Conservation (phyloP, 208 protist genomes). For the Eutreptiella sp. region DNA sequence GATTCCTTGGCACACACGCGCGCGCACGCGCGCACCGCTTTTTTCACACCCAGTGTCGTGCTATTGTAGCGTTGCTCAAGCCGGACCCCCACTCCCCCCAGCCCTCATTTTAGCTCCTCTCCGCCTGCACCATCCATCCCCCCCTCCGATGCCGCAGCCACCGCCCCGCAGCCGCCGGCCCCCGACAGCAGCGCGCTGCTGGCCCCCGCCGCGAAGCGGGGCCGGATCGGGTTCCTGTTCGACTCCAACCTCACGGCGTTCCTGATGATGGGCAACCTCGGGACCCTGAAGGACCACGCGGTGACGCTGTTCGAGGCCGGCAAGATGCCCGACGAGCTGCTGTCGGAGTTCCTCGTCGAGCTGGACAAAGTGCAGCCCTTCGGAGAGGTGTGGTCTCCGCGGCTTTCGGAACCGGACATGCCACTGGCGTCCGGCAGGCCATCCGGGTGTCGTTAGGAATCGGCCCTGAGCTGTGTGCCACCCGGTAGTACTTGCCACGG, state of each 20-base stretch:
- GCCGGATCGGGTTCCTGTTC: conserved; percentile 90
- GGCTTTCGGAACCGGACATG: too few relatives aligned
- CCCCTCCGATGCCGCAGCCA: background rate
- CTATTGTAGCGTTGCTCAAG: too few relatives aligned
- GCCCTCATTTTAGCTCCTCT: background rate
- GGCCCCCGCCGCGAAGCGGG: conserved; percentile 41
- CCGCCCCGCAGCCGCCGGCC: background rate
- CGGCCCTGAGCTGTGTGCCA: too few relatives aligned
- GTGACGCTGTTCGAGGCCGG: conserved; percentile 82
- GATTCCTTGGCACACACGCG: too few relatives aligned
- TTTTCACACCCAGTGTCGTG: too few relatives aligned
- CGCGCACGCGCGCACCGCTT: too few relatives aligned
- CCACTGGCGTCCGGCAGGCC: too few relatives aligned
- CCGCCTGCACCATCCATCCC: background rate
- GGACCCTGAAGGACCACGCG: conserved; percentile 73
- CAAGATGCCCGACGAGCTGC: conserved; percentile 65
- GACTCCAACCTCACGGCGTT: conserved; percentile 89
- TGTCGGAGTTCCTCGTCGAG: conserved; percentile 60
- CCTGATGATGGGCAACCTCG: conserved; percentile 96
- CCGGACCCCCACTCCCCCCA: background rate
- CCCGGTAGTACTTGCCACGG: too few relatives aligned
- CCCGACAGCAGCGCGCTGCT: background rate
- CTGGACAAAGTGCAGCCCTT: conserved; percentile 50
- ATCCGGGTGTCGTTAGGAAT: too few relatives aligned
- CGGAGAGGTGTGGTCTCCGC: conserved; percentile 27